A percentile compares a stretch with the other conserved stretches of the same genome.
Evolutionary conservation across 164 flowering plant genomes (phyloP).

Genomic region (Annona cherimola): DNA sequence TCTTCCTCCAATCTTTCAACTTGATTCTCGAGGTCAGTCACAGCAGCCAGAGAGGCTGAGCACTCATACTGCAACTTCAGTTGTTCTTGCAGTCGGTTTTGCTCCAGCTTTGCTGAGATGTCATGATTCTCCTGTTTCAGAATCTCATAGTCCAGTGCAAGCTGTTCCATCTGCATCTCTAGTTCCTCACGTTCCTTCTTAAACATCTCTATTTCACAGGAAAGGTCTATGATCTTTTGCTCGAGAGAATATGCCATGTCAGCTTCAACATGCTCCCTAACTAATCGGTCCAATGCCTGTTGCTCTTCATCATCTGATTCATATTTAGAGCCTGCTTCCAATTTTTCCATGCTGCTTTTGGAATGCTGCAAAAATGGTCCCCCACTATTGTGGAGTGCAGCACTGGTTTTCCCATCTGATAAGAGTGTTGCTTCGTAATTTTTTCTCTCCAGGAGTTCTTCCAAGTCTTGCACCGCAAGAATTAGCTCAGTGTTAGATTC

Average conservation of each 20-base stretch:
- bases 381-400: neutral
- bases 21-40: constrained; percentile 48
- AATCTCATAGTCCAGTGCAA: constrained; percentile 75
- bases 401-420: constrained; percentile 21
- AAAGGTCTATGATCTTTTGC: constrained; percentile 49
- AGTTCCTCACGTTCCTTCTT: constrained; percentile 69
- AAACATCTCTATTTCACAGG: constrained; percentile 56
- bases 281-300: constrained; percentile 54
- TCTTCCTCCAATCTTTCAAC: constrained; percentile 58
- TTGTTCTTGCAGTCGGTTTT: constrained; percentile 58
- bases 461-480: constrained; percentile 81
- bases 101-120: constrained; percentile 52
- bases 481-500: constrained; percentile 80
- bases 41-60: constrained; percentile 31
- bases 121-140: constrained; percentile 77
- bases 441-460: constrained; percentile 65
- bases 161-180: constrained; percentile 71
- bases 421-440: constrained; percentile 28
- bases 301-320: constrained; percentile 49
- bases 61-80: constrained; percentile 67
- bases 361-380: constrained; percentile 16
- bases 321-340: constrained; percentile 15
- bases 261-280: constrained; percentile 44
- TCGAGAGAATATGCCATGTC: constrained; percentile 47
- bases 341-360: constrained; percentile 12